These are phyloP conservation scores for Kernera saxatilis DNA, from an alignment of 345 rosid genomes.

Conservation along the genomic window DNA sequence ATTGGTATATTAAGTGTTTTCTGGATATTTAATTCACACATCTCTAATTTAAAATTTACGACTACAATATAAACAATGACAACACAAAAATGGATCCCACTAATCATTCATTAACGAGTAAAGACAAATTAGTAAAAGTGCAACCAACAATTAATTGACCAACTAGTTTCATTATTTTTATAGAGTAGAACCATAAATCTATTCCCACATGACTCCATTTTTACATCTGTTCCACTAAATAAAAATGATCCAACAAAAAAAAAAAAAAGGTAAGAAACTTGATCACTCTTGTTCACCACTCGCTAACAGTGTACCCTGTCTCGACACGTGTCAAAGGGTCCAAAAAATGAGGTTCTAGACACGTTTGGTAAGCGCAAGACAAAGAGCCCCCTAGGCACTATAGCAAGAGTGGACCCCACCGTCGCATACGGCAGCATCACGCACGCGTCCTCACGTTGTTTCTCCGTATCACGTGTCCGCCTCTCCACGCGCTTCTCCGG, in stretches of 20 bases:
- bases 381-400: not conserved
- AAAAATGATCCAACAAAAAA: not conserved
- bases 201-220: not conserved
- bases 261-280: conserved; percentile 1
- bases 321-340: conserved; percentile 24
- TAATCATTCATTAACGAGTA: conserved; percentile 11
- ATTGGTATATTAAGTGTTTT: no score
- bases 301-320: conserved; percentile 13
- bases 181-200: not conserved
- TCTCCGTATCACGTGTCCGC: conserved; percentile 24
- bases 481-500: not conserved
- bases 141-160: conserved; percentile 26
- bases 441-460: conserved; percentile 28
- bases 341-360: conserved; percentile 11
- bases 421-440: conserved; percentile 16
- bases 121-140: conserved; percentile 10
- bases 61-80: not conserved
- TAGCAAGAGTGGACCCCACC: conserved; percentile 13
- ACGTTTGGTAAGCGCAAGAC: conserved; percentile 15
- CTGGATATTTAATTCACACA: not conserved
- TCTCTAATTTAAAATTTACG: not conserved
- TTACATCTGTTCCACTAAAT: not conserved
- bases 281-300: conserved; percentile 2
- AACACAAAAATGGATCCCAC: not conserved
- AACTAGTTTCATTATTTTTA: not conserved